phyloP scores from a whole-genome alignment of 106 monocot genomes.

The Phalaenopsis aphrodite region DNA sequence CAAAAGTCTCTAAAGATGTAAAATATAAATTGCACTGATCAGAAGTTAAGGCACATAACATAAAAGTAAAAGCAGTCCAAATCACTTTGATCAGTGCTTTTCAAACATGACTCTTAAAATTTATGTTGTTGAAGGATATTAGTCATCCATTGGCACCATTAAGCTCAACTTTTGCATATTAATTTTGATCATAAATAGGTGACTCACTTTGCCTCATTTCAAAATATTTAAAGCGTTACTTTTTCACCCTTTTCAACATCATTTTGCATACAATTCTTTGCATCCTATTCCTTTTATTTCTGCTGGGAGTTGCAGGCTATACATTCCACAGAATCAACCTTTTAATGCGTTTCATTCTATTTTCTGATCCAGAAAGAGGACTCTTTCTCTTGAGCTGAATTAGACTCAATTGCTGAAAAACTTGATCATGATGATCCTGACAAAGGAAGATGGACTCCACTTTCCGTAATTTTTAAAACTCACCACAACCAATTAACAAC shows the following conservation, averaged over 20 bases:
- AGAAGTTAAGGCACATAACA: neutral
- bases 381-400: slow-evolving; percentile 57
- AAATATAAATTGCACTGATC: neutral
- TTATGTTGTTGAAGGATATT: too few relatives aligned
- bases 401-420: slow-evolving; percentile 68
- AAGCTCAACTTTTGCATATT: too few relatives aligned
- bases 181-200: too few relatives aligned
- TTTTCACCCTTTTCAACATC: too few relatives aligned
- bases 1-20: slow-evolving; percentile 47
- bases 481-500: slow-evolving; percentile 80
- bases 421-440: slow-evolving; percentile 46
- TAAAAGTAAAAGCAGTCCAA: neutral
- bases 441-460: slow-evolving; percentile 49
- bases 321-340: too few relatives aligned
- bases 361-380: slow-evolving; percentile 51
- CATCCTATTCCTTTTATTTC: too few relatives aligned
- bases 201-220: too few relatives aligned
- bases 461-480: slow-evolving; percentile 64
- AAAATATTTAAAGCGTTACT: too few relatives aligned
- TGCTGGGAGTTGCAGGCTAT: too few relatives aligned
- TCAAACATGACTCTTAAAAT: too few relatives aligned
- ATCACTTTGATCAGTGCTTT: neutral
- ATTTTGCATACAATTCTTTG: too few relatives aligned
- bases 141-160: too few relatives aligned
- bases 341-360: neutral